Evolutionary conservation across 768 basidiomycete genomes (phyloP).

Genomic region (Phanerodontia chrysosporium): DNA sequence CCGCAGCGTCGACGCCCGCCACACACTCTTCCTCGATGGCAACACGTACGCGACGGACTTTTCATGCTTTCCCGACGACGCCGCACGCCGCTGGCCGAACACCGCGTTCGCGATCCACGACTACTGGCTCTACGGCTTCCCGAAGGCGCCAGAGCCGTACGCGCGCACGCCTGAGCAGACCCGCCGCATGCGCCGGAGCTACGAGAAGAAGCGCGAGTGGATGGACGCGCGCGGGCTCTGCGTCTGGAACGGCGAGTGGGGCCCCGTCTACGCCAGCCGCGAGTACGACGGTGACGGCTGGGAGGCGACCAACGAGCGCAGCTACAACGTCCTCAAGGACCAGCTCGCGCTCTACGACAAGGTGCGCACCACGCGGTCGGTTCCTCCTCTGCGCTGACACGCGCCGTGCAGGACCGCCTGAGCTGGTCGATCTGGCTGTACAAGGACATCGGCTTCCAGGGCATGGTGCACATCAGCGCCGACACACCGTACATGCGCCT

Average conservation of each 20-base stretch:
- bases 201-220: conserved; percentile 74
- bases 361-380: conserved; percentile 35
- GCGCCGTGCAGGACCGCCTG: conserved; percentile 33
- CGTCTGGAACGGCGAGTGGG: conserved; percentile 83
- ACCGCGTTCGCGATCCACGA: conserved; percentile 79
- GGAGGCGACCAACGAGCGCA: conserved; percentile 56
- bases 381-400: background rate
- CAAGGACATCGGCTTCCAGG: conserved; percentile 83
- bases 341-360: conserved; percentile 71
- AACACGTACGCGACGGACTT: conserved; percentile 84
- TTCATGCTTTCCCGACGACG: conserved; percentile 58
- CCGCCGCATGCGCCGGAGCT: conserved; percentile 48
- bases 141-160: conserved; percentile 51
- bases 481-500: conserved; percentile 73
- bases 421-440: conserved; percentile 88
- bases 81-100: conserved; percentile 60
- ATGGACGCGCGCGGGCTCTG: conserved; percentile 64
- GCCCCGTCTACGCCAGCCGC: conserved; percentile 74
- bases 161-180: conserved; percentile 49
- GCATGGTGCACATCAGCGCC: conserved; percentile 70
- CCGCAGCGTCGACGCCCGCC: conserved; percentile 62
- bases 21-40: conserved; percentile 77
- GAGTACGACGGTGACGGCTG: conserved; percentile 51
- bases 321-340: conserved; percentile 67
- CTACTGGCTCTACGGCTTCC: conserved; percentile 73